Evolutionary conservation across 2,329 filamentous ascomycete genomes (phyloP).

Genomic region (Lasiodiplodia hormozganensis): DNA sequence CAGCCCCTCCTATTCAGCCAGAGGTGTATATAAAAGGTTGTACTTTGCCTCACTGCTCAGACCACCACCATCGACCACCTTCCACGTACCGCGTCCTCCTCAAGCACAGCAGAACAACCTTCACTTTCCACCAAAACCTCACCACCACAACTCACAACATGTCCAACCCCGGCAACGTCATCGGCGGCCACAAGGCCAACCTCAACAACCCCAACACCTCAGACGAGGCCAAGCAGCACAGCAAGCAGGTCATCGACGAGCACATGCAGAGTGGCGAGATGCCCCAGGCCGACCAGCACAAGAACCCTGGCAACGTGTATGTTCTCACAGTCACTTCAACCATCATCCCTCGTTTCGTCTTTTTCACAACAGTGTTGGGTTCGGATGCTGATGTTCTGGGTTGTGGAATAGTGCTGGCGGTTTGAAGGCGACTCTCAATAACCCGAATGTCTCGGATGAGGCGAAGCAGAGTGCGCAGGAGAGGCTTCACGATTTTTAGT

Average conservation of each 20-base stretch:
- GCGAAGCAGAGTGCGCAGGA: conserved; percentile 64
- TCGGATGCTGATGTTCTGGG: background rate
- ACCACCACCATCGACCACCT: background rate
- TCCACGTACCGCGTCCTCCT: background rate
- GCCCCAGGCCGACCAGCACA: conserved; percentile 45
- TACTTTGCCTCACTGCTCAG: background rate
- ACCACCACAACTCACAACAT: conserved; percentile 44
- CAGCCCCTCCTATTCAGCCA: background rate
- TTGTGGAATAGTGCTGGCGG: conserved; percentile 31
- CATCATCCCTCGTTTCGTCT: background rate
- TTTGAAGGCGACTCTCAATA: conserved; percentile 56
- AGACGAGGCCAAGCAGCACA: conserved; percentile 63
- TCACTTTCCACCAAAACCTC: background rate
- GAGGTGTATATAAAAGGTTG: background rate
- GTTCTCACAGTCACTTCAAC: conserved; percentile 32
- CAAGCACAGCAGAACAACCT: background rate
- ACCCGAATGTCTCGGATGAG: conserved; percentile 64
- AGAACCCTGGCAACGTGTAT: conserved; percentile 64
- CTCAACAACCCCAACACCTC: conserved; percentile 64
- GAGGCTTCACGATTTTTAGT: conserved; percentile 50
- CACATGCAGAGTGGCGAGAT: conserved; percentile 55
- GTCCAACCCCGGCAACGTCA: conserved; percentile 59
- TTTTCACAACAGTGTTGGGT: background rate
- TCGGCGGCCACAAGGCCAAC: conserved; percentile 66
- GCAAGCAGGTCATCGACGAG: conserved; percentile 59